Evolutionary conservation across 306 rosid species (phyloP).

Genomic region (Echinosophora koreensis): DNA sequence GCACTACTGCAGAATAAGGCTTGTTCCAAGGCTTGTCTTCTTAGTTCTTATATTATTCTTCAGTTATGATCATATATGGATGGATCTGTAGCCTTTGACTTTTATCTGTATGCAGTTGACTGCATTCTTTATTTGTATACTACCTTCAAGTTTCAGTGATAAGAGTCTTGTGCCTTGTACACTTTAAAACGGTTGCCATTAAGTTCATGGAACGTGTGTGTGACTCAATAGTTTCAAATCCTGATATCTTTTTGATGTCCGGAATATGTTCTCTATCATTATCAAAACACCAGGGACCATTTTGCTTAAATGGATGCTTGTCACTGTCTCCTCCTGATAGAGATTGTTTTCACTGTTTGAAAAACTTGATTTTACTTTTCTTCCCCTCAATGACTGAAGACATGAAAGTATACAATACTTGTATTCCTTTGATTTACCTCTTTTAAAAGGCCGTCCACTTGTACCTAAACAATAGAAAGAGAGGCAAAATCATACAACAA

Average conservation of each 20-base stretch:
- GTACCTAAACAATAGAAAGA: conserved; percentile 23
- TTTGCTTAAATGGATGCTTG: conserved; percentile 65
- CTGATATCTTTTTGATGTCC: conserved; percentile 44
- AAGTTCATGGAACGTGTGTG: conserved; percentile 45
- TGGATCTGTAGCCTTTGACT: conserved; percentile 41
- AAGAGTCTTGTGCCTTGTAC: conserved; percentile 21
- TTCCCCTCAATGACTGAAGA: conserved; percentile 39
- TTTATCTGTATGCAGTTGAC: conserved; percentile 46
- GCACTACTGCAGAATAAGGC: conserved; percentile 58
- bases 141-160: background rate
- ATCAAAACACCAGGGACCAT: conserved; percentile 56
- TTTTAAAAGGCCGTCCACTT: conserved; percentile 40
- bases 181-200: conserved; percentile 34
- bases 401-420: conserved; percentile 43
- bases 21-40: conserved; percentile 40
- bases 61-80: conserved; percentile 21
- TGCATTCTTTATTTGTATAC: conserved; percentile 44
- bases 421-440: conserved; percentile 52
- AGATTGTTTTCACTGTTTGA: conserved; percentile 61
- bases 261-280: conserved; percentile 50
- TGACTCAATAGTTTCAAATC: conserved; percentile 47
- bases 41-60: conserved; percentile 41
- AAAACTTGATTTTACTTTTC: conserved; percentile 52
- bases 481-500: conserved; percentile 26
- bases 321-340: conserved; percentile 67